These are phyloP conservation scores for Purpureocillium lavendulum DNA, from an alignment of 2,329 filamentous ascomycete genomes.

Conservation along the genomic window DNA sequence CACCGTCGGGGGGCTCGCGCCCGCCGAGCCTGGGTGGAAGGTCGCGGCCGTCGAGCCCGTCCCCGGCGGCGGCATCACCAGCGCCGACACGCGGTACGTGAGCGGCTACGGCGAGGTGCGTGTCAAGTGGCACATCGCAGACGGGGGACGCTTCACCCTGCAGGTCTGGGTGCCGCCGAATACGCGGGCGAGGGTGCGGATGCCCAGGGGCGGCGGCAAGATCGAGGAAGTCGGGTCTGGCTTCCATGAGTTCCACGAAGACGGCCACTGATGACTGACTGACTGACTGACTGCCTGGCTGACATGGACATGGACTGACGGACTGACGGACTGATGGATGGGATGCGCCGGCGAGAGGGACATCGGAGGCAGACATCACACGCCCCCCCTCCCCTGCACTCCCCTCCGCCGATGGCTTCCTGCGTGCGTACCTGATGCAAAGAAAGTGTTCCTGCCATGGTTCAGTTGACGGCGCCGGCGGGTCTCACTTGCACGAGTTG, in stretches of 20 bases:
- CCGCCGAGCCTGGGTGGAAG: constrained; percentile 31
- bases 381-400: no score
- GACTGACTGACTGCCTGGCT: no score
- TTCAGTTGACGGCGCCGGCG: no score
- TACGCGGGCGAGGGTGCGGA: constrained; percentile 6
- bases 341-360: no score
- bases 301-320: no score
- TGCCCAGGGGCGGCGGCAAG: constrained; percentile 3
- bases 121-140: constrained; percentile 9
- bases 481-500: no score
- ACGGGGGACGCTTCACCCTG: constrained; percentile 10
- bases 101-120: constrained; percentile 22
- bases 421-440: no score
- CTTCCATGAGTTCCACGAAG: constrained; percentile 4
- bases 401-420: no score
- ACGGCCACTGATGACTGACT: no score
- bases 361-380: no score
- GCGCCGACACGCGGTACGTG: constrained; percentile 17
- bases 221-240: constrained; percentile 7
- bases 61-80: constrained; percentile 27
- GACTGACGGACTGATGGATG: no score
- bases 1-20: constrained; percentile 30
- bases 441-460: no score
- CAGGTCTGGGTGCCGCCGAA: constrained; percentile 13
- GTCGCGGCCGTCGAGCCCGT: constrained; percentile 22